These are phyloP conservation scores for Elaeagnus macrophylla DNA, from an alignment of 306 rosid species.

Conservation along the genomic window DNA sequence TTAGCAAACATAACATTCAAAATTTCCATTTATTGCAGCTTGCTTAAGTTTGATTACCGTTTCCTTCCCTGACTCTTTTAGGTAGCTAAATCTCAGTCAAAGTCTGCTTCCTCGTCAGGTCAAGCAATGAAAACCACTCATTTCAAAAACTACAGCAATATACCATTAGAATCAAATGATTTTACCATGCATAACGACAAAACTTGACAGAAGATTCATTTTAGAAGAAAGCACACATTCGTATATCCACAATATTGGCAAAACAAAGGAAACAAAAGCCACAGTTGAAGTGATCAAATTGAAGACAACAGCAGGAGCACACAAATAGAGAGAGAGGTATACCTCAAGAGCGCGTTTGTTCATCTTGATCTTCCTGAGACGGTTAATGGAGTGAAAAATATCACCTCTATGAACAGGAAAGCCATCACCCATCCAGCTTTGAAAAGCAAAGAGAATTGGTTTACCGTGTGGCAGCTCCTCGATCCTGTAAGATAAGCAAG, in stretches of 20 bases:
- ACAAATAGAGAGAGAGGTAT: conserved; percentile 7
- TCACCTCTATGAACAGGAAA: conserved; percentile 69
- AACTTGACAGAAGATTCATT: too few relatives aligned
- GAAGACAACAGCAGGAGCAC: not conserved
- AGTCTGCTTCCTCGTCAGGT: too few relatives aligned
- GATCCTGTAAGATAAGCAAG: conserved; percentile 57
- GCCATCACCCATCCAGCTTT: conserved; percentile 91
- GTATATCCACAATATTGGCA: not conserved
- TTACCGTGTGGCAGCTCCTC: conserved; percentile 57
- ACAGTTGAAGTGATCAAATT: not conserved
- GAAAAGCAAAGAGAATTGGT: conserved; percentile 58
- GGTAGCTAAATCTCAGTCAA: too few relatives aligned
- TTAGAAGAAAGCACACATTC: too few relatives aligned
- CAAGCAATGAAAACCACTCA: too few relatives aligned
- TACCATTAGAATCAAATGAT: too few relatives aligned
- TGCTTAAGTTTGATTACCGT: too few relatives aligned
- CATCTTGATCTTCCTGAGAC: conserved; percentile 70
- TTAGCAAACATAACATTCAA: too few relatives aligned
- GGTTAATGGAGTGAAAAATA: conserved; percentile 75
- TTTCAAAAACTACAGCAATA: too few relatives aligned
- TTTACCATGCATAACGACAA: too few relatives aligned
- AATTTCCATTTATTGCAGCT: too few relatives aligned
- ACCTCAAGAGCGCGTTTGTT: conserved; percentile 89
- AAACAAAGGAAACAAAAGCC: not conserved
- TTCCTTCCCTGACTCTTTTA: too few relatives aligned